A percentile compares a stretch with the other conserved stretches of the same genome.
phyloP scores from a whole-genome alignment of 768 basidiomycete species.

The Boletus subparvulus region DNA sequence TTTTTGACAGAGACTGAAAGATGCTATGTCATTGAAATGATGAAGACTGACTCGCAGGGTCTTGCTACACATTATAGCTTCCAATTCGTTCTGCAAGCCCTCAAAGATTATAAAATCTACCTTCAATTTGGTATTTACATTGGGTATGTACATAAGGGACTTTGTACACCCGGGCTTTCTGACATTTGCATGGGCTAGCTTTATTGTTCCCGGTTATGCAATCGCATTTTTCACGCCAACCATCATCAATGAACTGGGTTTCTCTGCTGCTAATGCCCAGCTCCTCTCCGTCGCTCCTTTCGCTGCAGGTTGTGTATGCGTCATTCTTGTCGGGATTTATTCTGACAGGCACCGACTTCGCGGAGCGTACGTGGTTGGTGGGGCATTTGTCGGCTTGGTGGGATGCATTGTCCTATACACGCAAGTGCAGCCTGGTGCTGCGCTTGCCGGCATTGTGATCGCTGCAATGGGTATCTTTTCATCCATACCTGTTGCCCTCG shows the following conservation, averaged over 20 bases:
- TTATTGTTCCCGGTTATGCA: conserved; percentile 45
- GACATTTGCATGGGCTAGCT: conserved; percentile 20
- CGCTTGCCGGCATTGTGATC: conserved; percentile 47
- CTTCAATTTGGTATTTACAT: conserved; percentile 36
- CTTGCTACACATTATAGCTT: conserved; percentile 44
- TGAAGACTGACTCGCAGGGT: conserved; percentile 43
- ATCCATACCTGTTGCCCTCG: conserved; percentile 41
- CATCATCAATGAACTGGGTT: conserved; percentile 49
- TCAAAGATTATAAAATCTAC: conserved; percentile 44
- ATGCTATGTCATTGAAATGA: conserved; percentile 36
- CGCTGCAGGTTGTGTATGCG: conserved; percentile 40
- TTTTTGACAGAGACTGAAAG: conserved; percentile 40
- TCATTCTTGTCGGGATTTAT: conserved; percentile 37
- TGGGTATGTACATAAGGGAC: conserved; percentile 28
- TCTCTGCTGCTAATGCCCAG: conserved; percentile 47
- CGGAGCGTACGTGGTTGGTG: conserved; percentile 49
- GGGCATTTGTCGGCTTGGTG: conserved; percentile 39
- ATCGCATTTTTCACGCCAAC: conserved; percentile 49
- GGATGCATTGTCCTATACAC: conserved; percentile 50
- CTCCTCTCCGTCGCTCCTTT: conserved; percentile 49
- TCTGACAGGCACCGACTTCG: conserved; percentile 43
- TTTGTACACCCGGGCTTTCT: background rate
- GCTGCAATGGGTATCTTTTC: conserved; percentile 51
- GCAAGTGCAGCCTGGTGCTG: conserved; percentile 8
- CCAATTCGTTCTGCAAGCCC: conserved; percentile 48